Evolutionary conservation across 192 early-diverging fungal species (phyloP).

Genomic region (Coemansia sp.): DNA sequence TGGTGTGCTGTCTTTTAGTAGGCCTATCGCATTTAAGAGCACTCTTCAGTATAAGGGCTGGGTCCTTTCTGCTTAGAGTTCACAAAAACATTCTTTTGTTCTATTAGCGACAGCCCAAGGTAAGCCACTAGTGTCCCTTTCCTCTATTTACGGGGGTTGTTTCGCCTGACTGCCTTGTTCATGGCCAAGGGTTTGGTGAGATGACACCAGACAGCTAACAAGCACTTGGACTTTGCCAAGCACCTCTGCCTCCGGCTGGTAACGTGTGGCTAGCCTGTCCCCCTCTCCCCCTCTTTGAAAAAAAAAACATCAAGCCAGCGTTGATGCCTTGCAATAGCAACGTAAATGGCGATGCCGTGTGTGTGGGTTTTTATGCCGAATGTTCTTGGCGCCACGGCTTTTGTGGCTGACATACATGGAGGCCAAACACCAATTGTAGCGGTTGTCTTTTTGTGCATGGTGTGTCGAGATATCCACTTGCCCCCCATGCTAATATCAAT

Average conservation of each 20-base stretch:
- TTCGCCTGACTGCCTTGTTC: not conserved
- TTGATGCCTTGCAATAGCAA: not conserved
- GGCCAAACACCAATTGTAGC: not conserved
- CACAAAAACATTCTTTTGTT: not conserved
- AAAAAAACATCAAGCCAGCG: not conserved
- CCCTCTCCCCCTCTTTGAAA: not conserved
- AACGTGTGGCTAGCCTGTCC: not conserved
- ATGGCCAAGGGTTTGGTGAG: not conserved
- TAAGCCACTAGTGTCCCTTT: not conserved
- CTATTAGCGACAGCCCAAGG: not conserved
- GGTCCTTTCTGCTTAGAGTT: too few relatives aligned
- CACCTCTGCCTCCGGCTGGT: not conserved
- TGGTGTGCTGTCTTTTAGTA: not conserved
- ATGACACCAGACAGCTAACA: not conserved
- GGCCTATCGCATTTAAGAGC: not conserved
- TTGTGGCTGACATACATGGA: not conserved
- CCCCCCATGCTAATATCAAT: not conserved
- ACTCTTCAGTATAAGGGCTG: not conserved
- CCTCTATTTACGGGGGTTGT: not conserved
- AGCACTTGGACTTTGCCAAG: not conserved
- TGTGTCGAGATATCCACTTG: not conserved
- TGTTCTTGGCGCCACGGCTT: slow-evolving; percentile 8
- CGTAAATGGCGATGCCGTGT: not conserved
- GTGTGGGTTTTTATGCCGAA: not conserved
- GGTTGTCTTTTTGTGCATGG: not conserved